phyloP scores from a whole-genome alignment of 2,329 filamentous ascomycete genomes.

The Fusarium napiforme region DNA sequence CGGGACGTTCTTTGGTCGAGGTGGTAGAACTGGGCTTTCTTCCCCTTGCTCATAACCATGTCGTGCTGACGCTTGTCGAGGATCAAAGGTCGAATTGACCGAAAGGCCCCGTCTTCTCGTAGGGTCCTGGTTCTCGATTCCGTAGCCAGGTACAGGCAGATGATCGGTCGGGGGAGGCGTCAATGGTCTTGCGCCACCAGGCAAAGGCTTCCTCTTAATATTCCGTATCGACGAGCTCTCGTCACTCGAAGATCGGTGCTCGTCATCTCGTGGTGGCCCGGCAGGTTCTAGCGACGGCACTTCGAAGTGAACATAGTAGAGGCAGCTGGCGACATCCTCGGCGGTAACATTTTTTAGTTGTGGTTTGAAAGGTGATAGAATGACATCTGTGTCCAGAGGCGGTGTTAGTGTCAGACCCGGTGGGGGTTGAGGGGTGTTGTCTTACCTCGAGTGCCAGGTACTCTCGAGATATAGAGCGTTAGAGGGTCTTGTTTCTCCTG shows the following conservation, averaged over 20 bases:
- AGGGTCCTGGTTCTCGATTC: constrained; percentile 20
- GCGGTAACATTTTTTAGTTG: constrained; percentile 87
- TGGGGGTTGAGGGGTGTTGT: constrained; percentile 20
- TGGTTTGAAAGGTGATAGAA: constrained; percentile 91
- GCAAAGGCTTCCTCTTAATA: constrained; percentile 65
- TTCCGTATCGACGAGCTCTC: constrained; percentile 56
- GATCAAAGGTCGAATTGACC: constrained; percentile 33
- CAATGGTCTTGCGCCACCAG: constrained; percentile 46
- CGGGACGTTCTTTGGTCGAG: constrained; percentile 20
- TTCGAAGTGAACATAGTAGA: constrained; percentile 88
- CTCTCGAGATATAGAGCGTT: constrained; percentile 89
- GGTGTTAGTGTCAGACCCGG: constrained; percentile 30
- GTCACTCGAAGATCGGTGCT: constrained; percentile 55
- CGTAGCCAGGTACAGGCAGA: constrained; percentile 31
- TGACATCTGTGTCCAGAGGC: constrained; percentile 74
- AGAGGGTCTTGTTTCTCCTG: constrained; percentile 76
- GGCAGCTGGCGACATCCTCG: constrained; percentile 84
- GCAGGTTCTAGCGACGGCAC: constrained; percentile 63
- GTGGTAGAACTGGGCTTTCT: constrained; percentile 19
- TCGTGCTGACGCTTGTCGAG: constrained; percentile 19
- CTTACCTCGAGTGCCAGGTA: constrained; percentile 88
- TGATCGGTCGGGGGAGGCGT: constrained; percentile 40
- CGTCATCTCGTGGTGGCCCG: constrained; percentile 44
- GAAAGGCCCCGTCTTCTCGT: constrained; percentile 34
- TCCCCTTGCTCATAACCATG: constrained; percentile 19